Base-by-base conservation (phyloP, 768 basidiomycete species). In the Rhizopogon salebrosus region DNA sequence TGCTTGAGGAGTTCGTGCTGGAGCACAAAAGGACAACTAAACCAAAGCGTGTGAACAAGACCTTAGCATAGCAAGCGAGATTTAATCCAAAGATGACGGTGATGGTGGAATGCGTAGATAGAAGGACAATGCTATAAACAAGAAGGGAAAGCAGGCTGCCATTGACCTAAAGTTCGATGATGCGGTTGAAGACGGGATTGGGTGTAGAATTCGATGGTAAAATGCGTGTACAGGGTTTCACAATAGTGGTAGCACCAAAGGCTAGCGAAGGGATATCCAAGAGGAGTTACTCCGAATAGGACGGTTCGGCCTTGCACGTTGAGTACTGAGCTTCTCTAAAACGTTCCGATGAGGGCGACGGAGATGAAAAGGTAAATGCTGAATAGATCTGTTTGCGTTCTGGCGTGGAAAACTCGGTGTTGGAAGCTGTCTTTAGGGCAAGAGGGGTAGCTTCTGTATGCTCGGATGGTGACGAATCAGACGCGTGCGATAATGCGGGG, bases 321-420 rank as follows among this genome's bases (percentile, higher is more conserved):
- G 60, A 65, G 53, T 55, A 70, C 31, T 67, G 72, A 20, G 69
- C 66, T 63, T 76, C 72, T 60, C 69, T 76, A 68, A 77, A 78
- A 51, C 82, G 82, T 53, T 79, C 70, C 49, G 78, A 76, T 1
- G 80, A 73, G 9, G 80, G 82, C 1, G 85, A 85, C 6, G 89
- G 89, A 1, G 87, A 84, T 14, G 83, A 78, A 71, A 91, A 91
- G 3, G 88, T 90, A 64, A 91, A 91, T 4, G 86, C 77, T 20
- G 85, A 75, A 64, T 87, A 88, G 54, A 84, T 83, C 54, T 75
- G 77, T 62, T 83, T 82, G 60, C 87, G 82, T 61, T 90, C 85
- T 4, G 89, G 87, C 4, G 88, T 89, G 16, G 84, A 81, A 57
- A 89, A 83, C n/a, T 72, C 65, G 41, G 55, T 49, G 50, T 60